Conservation (phyloP, 83 land plant genomes). For the Picea abies region DNA sequence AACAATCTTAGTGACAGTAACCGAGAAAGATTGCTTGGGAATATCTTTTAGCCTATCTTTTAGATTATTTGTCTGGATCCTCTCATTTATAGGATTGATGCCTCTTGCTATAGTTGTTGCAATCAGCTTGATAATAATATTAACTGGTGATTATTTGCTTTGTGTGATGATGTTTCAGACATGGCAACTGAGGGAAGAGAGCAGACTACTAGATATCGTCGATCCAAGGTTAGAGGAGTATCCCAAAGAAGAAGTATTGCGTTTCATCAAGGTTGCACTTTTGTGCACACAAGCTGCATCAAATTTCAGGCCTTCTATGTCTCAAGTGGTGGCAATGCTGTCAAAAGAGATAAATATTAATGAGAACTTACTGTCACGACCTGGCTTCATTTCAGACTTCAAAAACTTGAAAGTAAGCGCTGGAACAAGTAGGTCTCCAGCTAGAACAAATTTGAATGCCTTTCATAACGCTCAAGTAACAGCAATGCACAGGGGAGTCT, state of each 20-base stretch:
- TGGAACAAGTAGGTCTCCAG: background rate
- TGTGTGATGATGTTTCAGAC: conserved; percentile 28
- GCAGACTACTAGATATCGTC: conserved; percentile 42
- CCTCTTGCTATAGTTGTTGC: too few species aligned
- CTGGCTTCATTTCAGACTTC: conserved; percentile 35
- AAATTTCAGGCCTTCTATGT: conserved; percentile 49
- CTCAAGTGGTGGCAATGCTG: conserved; percentile 67
- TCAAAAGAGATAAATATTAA: conserved; percentile 45
- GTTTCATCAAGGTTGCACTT: conserved; percentile 62
- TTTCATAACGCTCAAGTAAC: conserved; percentile 3
- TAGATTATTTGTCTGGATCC: too few species aligned
- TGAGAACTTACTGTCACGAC: conserved; percentile 49
- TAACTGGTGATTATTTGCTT: too few species aligned
- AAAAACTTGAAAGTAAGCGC: conserved; percentile 21
- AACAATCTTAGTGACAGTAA: too few species aligned
- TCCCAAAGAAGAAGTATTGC: conserved; percentile 50
- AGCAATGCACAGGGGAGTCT: background rate
- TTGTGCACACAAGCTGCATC: conserved; percentile 68
- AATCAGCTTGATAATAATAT: too few species aligned
- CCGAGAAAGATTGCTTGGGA: too few species aligned
- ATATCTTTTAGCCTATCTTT: too few species aligned
- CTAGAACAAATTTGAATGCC: background rate
- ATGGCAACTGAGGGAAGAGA: conserved; percentile 55
- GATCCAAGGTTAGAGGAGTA: conserved; percentile 50
- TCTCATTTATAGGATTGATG: too few species aligned